A percentile compares a stretch with the other conserved stretches of the same genome.
phyloP scores from a whole-genome alignment of 1,284 basidiomycete genomes.

The Trichosporon sp. region DNA sequence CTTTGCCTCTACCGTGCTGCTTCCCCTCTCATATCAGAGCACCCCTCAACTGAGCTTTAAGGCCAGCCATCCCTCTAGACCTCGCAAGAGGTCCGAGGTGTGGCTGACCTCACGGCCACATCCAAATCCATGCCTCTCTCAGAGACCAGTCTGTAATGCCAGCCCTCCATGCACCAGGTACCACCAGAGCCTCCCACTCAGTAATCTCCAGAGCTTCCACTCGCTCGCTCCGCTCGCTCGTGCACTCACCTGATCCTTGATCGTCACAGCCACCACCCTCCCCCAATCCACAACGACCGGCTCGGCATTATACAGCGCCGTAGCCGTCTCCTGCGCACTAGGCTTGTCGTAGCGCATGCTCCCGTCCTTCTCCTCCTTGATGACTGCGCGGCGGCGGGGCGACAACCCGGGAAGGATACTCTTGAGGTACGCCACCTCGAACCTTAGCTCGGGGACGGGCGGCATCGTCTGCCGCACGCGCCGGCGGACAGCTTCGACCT shows the following conservation, averaged over 20 bases:
- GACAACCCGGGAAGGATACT: conserved; percentile 31
- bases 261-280: conserved; percentile 38
- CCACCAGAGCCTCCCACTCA: too few species aligned
- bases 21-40: too few species aligned
- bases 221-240: neutral
- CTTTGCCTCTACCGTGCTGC: too few species aligned
- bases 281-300: neutral
- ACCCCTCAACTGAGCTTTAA: too few species aligned
- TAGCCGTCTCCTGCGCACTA: conserved; percentile 63
- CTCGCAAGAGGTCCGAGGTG: too few species aligned
- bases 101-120: too few species aligned
- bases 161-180: too few species aligned
- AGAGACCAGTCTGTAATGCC: too few species aligned
- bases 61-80: too few species aligned
- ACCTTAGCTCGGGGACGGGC: conserved; percentile 45
- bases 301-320: conserved; percentile 85
- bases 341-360: conserved; percentile 8
- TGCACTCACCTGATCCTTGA: conserved; percentile 46
- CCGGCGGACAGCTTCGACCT: conserved; percentile 30
- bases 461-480: conserved; percentile 40
- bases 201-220: too few species aligned
- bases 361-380: conserved; percentile 31
- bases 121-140: too few species aligned
- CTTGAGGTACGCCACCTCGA: conserved; percentile 38
- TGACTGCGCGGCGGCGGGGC: conserved; percentile 17